Evolutionary conservation across 805 yeast genomes (phyloP), one percentile per base, ranked within the genome.

Genomic region (Candida khao-thaluensis): DNA sequence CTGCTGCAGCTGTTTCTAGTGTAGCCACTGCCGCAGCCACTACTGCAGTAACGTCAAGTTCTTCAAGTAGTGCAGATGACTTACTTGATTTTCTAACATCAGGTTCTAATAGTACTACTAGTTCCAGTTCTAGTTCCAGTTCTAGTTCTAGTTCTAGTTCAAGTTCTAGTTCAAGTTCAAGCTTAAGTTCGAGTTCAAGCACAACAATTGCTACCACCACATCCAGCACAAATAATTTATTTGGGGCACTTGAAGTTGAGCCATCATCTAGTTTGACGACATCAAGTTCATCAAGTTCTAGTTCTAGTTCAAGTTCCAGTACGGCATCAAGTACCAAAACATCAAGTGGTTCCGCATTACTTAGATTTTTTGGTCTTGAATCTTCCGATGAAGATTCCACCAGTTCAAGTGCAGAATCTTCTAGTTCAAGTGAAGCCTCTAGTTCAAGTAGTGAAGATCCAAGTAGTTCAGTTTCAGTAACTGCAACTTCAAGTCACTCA

Each of bases 251-350:
- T n/a, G n/a, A n/a, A n/a, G n/a, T n/a, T n/a, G n/a, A n/a, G n/a
- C n/a, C n/a, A n/a, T n/a, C n/a, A n/a, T n/a, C n/a, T n/a, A n/a
- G n/a, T n/a, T 20, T 20, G 6, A 20, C 22, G 6, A 20, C 22
- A 7, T 17, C 48, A 10, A 39, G 35, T 35, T 37, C 48, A 21
- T n/a, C n/a, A n/a, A n/a, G n/a, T n/a, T n/a, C n/a, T n/a, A 30
- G 40, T 30, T 36, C 51, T 3, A 40, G 42, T 34, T 38, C 52
- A 10, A 44, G 49, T 29, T 42, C 50, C 15, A 39, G 44, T 24
- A 32, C 51, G 7, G n/a, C n/a, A 30, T 17, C 35, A n/a, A 21
- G 39, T 7, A 37, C 34, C 21, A 15, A 35, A 29, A 24, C 41
- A 10, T 22, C 42, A 27, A 33, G 30, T 33, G 37, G 37, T 17